phyloP scores from a whole-genome alignment of 352 stramenopile genomes.

The Globisporangium perplexum region DNA sequence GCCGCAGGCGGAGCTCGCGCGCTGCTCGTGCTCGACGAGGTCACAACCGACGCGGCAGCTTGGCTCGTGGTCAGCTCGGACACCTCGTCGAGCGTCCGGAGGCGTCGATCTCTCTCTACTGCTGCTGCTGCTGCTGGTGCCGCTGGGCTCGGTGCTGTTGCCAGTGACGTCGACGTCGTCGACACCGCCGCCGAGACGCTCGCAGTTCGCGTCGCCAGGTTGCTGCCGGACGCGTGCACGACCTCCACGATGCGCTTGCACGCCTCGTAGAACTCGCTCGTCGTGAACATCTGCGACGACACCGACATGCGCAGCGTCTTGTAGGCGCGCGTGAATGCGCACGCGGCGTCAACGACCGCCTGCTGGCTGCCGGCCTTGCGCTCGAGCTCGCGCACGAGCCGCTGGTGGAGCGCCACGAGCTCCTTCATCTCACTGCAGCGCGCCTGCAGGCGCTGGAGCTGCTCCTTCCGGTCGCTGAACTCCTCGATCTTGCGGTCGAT shows the following conservation, averaged over 20 bases:
- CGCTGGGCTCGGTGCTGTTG: background rate
- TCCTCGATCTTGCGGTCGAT: conserved; percentile 41
- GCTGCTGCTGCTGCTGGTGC: background rate
- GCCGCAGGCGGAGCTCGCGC: background rate
- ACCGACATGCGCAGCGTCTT: conserved; percentile 29
- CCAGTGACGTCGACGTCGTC: background rate
- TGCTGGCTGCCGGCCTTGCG: conserved; percentile 24
- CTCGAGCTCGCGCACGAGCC: conserved; percentile 39
- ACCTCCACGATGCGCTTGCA: conserved; percentile 33
- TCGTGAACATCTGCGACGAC: conserved; percentile 29
- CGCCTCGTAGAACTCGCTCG: conserved; percentile 27
- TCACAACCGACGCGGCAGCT: background rate
- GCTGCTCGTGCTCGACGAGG: background rate
- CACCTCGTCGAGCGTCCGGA: conserved; percentile 4
- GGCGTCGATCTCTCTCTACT: background rate
- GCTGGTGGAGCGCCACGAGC: conserved; percentile 39
- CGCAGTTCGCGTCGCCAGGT: conserved; percentile 7
- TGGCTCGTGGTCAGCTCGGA: conserved; percentile 7
- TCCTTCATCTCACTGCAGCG: conserved; percentile 41
- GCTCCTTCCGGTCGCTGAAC: conserved; percentile 32
- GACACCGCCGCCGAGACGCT: conserved; percentile 1
- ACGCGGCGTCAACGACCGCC: conserved; percentile 35
- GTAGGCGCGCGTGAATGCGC: conserved; percentile 31
- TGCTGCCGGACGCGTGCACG: conserved; percentile 19
- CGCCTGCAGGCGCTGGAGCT: conserved; percentile 32